Evolutionary conservation across 805 yeast species (phyloP).

Genomic region (Kodamaea leandrae): DNA sequence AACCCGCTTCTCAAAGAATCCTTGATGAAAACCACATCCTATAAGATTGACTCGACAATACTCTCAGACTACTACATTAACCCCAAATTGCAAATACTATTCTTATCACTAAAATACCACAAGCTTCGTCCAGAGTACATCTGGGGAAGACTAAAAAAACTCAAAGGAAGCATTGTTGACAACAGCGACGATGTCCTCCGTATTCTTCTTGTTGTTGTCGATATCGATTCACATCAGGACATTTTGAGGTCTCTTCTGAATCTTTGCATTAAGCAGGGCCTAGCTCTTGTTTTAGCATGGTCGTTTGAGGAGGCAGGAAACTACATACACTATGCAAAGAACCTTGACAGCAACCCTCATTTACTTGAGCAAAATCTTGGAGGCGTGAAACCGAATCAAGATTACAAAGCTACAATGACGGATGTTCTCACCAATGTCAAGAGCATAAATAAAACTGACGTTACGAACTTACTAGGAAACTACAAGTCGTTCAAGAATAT

Average conservation of each 20-base stretch:
- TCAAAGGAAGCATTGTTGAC: conserved; percentile 33
- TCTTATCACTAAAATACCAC: conserved; percentile 68
- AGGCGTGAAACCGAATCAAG: conserved; percentile 39
- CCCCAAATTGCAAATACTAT: conserved; percentile 53
- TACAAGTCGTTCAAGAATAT: conserved; percentile 44
- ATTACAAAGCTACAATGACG: conserved; percentile 44
- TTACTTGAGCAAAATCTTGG: conserved; percentile 32
- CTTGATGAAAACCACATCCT: conserved; percentile 48
- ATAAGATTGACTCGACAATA: conserved; percentile 55
- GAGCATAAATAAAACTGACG: conserved; percentile 54
- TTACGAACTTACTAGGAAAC: conserved; percentile 48
- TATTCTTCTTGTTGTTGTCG: conserved; percentile 62
- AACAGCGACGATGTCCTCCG: conserved; percentile 44
- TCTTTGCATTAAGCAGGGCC: conserved; percentile 48
- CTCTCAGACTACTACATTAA: conserved; percentile 61
- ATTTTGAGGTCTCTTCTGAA: conserved; percentile 45
- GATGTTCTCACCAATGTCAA: conserved; percentile 46
- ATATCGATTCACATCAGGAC: conserved; percentile 57
- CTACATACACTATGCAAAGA: conserved; percentile 38
- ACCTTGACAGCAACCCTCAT: conserved; percentile 34
- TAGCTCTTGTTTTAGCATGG: conserved; percentile 53
- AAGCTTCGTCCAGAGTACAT: conserved; percentile 76
- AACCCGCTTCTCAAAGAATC: conserved; percentile 61
- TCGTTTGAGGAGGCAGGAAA: conserved; percentile 49
- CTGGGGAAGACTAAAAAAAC: conserved; percentile 49